A percentile compares a stretch with the other conserved stretches of the same genome.
Conservation (phyloP, 2,329 filamentous ascomycete genomes). For the Claviceps capensis region DNA sequence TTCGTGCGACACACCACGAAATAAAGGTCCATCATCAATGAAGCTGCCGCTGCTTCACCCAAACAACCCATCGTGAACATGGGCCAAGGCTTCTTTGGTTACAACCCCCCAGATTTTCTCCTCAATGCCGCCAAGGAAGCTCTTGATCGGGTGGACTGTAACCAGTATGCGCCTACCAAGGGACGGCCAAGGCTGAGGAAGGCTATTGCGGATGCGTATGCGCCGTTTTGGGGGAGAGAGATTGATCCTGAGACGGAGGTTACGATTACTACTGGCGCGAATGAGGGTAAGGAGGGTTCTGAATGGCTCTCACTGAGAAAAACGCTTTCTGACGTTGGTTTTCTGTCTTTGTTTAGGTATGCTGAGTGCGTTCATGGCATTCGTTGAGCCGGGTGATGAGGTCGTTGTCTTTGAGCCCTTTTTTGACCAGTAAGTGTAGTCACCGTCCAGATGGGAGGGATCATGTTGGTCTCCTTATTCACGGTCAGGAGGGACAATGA, state of each 20-base stretch:
- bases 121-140: conserved; percentile 83
- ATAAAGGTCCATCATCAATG: conserved; percentile 49
- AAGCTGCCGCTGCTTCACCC: conserved; percentile 48
- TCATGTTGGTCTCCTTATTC: not conserved
- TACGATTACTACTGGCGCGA: conserved; percentile 84
- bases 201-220: conserved; percentile 85
- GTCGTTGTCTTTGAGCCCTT: conserved; percentile 98
- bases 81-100: conserved; percentile 67
- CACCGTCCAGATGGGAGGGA: too few species aligned
- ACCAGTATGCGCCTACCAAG: conserved; percentile 95
- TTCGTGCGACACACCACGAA: not conserved
- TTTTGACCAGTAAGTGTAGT: conserved; percentile 64
- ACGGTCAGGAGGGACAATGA: not conserved
- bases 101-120: conserved; percentile 87
- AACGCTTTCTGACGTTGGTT: not conserved
- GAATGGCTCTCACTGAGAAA: not conserved
- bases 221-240: conserved; percentile 69
- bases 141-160: conserved; percentile 85
- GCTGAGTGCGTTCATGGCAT: conserved; percentile 95
- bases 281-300: conserved; percentile 39
- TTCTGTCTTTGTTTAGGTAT: conserved; percentile 36
- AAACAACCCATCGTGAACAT: conserved; percentile 52
- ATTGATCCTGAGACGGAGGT: conserved; percentile 86
- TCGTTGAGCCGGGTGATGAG: conserved; percentile 87
- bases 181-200: conserved; percentile 84